Base-by-base conservation (phyloP, 148 eudicot species). In the Arbutus unedo region DNA sequence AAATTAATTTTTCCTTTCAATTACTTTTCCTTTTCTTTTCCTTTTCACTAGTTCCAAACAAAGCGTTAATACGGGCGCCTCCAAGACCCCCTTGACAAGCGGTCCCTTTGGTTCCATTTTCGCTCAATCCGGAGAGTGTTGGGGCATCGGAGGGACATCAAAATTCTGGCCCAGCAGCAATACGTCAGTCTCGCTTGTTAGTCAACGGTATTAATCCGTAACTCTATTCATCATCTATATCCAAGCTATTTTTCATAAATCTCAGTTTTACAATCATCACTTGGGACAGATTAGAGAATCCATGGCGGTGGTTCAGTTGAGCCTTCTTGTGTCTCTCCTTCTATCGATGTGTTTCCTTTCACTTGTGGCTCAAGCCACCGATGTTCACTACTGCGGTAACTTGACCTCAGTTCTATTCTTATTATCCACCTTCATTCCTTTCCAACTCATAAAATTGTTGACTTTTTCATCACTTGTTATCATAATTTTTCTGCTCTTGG, bases 371-470 rank as follows among this genome's bases (percentile, higher is more conserved):
- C 74, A 79, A 43, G 87, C 93, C 85, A 79, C 83, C 59, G 78
- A 83, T 14, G 79, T 92, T 59, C 87, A 83, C 49, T 91, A 90
- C 83, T 92, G 95, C 84, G 87, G 95, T 92, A 82, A 79, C 83
- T 77, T 76, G 53, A 4, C 53, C 50, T 79, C 56, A 18, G 8
- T 79, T 21, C 59, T 64, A 38, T n/a, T 68, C 54, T 54, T 54
- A 5, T 21, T 56, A 0, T n/a, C 25, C 50, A 44, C 45, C 57
- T 11, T 18, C 0, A n/a, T 78, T 55, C 6, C 50, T 23, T 21
- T 3, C 19, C 4, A 2, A 19, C 15, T 48, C 31, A 2, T 10
- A 23, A 5, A 64, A 15, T 47, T 48, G 19, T 38, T 71, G 11
- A 16, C 8, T 78, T 78, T 13, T 23, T 44, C 19, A 41, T 21